A percentile compares a stretch with the other conserved stretches of the same genome.
Conservation (phyloP, 2,329 filamentous ascomycete genomes). For the Xylariaceae sp. region DNA sequence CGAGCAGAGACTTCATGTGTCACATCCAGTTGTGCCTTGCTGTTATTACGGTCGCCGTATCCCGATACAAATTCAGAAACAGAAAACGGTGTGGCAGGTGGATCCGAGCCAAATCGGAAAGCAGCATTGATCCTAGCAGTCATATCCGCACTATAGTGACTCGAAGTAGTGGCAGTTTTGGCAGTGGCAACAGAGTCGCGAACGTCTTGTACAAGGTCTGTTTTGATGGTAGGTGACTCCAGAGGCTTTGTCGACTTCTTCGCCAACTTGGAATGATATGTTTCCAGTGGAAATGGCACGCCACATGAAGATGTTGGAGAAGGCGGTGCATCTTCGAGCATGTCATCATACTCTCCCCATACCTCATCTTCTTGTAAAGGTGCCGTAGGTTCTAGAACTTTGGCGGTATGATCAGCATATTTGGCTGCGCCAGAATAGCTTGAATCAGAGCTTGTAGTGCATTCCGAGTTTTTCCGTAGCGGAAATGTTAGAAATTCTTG, state of each 20-base stretch:
- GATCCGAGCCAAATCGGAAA: conserved; percentile 38
- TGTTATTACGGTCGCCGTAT: conserved; percentile 37
- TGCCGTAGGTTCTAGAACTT: conserved; percentile 59
- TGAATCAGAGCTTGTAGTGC: conserved; percentile 53
- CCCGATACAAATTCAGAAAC: conserved; percentile 40
- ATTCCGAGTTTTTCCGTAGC: conserved; percentile 66
- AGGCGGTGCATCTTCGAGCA: conserved; percentile 63
- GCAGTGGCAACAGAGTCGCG: conserved; percentile 33
- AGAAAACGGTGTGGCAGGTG: conserved; percentile 42
- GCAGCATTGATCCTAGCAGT: conserved; percentile 49
- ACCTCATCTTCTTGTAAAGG: conserved; percentile 77
- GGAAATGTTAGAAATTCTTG: conserved; percentile 73
- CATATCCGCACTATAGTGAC: conserved; percentile 53
- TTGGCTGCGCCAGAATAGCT: conserved; percentile 63
- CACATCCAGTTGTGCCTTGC: conserved; percentile 18
- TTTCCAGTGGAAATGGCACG: conserved; percentile 53
- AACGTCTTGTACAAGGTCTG: conserved; percentile 26
- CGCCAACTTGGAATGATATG: conserved; percentile 37
- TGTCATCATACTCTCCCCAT: conserved; percentile 91
- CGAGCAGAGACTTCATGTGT: conserved; percentile 18
- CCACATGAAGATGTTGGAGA: conserved; percentile 56
- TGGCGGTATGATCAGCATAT: conserved; percentile 60
- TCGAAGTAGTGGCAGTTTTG: conserved; percentile 41
- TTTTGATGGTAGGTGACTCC: conserved; percentile 46
- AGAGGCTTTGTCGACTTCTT: conserved; percentile 36